Evolutionary conservation across 306 rosid species (phyloP).

Genomic region (Lathyrus oleraceus): DNA sequence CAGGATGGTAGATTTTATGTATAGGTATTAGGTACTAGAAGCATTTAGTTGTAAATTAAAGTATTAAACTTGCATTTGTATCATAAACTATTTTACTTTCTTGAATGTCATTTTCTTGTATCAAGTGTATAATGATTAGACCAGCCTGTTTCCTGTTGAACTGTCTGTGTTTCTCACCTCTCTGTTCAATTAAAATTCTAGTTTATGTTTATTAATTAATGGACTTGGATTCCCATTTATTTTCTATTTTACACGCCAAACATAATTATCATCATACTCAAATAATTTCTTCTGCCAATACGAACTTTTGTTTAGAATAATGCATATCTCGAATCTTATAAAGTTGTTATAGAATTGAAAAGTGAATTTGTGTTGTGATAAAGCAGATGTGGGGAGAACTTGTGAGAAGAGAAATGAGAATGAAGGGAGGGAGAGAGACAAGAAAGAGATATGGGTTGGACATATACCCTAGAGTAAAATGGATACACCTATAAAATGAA

Average conservation of each 20-base stretch:
- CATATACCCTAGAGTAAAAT: not conserved
- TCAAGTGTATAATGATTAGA: slow-evolving; percentile 30
- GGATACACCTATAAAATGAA: not conserved
- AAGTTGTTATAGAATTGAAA: not conserved
- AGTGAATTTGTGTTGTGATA: not conserved
- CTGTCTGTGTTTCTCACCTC: slow-evolving; percentile 6
- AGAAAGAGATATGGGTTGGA: not conserved
- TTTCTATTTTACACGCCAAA: not conserved
- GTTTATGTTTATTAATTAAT: not conserved
- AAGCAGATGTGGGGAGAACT: not conserved
- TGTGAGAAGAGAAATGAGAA: not conserved
- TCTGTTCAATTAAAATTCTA: slow-evolving; percentile 3
- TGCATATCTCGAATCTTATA: not conserved
- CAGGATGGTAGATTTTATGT: slow-evolving; percentile 43
- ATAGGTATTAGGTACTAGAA: slow-evolving; percentile 44
- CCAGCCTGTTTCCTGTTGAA: slow-evolving; percentile 19
- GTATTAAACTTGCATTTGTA: slow-evolving; percentile 30
- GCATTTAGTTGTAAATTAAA: slow-evolving; percentile 51
- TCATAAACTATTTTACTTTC: slow-evolving; percentile 42
- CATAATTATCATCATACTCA: not conserved
- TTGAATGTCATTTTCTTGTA: slow-evolving; percentile 32
- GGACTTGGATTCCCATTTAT: slow-evolving; percentile 3
- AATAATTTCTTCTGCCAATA: not conserved
- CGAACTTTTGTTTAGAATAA: not conserved
- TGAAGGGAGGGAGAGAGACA: not conserved